These are phyloP conservation scores for Aristolochia fimbriata DNA, from an alignment of 164 flowering plant genomes.

Conservation along the genomic window DNA sequence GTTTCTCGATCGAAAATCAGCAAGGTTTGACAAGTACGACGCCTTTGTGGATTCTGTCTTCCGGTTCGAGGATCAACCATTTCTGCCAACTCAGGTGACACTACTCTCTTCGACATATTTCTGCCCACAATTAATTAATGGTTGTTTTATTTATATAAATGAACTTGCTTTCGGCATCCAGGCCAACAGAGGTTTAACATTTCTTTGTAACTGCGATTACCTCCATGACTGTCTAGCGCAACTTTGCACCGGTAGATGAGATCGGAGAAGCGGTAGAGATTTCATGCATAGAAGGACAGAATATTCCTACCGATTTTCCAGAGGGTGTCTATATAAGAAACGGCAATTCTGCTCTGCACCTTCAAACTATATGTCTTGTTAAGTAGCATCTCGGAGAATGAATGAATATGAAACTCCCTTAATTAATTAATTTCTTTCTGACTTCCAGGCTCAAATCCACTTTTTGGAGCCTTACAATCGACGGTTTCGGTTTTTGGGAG, in stretches of 20 bases:
- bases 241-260: constrained; percentile 51
- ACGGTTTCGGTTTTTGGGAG: constrained; percentile 40
- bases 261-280: constrained; percentile 19
- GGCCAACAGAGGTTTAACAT: no score
- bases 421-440: background rate
- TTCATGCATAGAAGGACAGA: constrained; percentile 25
- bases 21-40: no score
- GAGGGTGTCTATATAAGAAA: constrained; percentile 53
- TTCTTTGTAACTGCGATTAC: no score
- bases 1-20: no score
- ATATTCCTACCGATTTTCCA: constrained; percentile 42
- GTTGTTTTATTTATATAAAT: no score
- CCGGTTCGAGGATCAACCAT: constrained; percentile 23
- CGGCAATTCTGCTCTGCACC: constrained; percentile 23
- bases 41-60: constrained; percentile 22
- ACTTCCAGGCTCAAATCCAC: constrained; percentile 53
- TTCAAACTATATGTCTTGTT: background rate
- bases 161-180: no score
- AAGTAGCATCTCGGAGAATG: background rate
- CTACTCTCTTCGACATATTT: background rate
- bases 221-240: constrained; percentile 24
- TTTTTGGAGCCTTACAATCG: constrained; percentile 45
- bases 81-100: constrained; percentile 25
- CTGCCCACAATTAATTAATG: background rate
- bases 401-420: no score